Evolutionary conservation across 306 rosid species (phyloP).

Genomic region (Pyrus betulifolia): DNA sequence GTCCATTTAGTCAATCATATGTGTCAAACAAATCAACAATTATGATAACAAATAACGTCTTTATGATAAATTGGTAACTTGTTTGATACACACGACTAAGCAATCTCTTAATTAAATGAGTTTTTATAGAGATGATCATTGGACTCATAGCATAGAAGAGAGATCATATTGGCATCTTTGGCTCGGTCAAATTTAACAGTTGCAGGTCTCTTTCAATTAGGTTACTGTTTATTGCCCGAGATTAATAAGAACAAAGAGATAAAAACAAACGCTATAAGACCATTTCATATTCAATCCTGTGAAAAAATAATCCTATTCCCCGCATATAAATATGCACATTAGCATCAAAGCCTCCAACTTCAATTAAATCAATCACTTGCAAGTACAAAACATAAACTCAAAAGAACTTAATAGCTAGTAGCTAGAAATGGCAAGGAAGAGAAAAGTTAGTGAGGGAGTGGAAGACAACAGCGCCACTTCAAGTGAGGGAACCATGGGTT

Average conservation of each 20-base stretch:
- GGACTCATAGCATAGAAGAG: background rate
- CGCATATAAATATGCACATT: background rate
- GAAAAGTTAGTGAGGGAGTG: conserved; percentile 42
- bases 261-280: conserved; percentile 35
- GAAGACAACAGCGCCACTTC: conserved; percentile 41
- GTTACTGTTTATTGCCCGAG: conserved; percentile 23
- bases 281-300: conserved; percentile 21
- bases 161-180: conserved; percentile 23
- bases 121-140: no score
- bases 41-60: no score
- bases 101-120: no score
- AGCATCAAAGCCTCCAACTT: conserved; percentile 15
- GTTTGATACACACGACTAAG: no score
- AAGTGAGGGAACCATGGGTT: conserved; percentile 40
- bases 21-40: no score
- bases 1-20: no score
- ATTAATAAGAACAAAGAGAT: conserved; percentile 28
- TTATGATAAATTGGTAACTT: no score
- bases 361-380: background rate
- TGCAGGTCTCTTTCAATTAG: conserved; percentile 31
- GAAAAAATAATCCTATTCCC: conserved; percentile 7
- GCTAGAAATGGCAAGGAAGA: conserved; percentile 70
- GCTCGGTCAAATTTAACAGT: conserved; percentile 32
- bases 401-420: background rate
- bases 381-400: background rate